These are phyloP conservation scores for Actinomortierella wolfii DNA, from an alignment of 371 early-diverging fungal genomes.

Conservation along the genomic window DNA sequence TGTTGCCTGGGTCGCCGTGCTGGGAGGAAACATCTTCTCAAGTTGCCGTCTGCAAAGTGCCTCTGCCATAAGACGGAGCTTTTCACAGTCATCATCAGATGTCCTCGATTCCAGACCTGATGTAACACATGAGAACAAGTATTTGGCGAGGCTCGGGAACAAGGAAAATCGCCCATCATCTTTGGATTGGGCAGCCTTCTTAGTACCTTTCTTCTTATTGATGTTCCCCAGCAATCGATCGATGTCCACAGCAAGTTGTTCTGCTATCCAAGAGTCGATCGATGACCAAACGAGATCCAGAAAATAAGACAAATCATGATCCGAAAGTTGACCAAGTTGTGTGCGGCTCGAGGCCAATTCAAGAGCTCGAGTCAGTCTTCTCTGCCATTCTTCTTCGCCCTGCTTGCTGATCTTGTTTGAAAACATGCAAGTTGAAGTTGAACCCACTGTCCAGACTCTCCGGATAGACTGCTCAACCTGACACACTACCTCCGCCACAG, in stretches of 20 bases:
- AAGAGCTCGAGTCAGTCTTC: too few relatives aligned
- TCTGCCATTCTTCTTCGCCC: neutral
- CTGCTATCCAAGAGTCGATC: slow-evolving; percentile 14
- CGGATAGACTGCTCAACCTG: slow-evolving; percentile 28
- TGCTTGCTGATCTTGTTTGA: neutral
- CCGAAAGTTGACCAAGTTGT: neutral
- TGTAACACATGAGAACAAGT: neutral
- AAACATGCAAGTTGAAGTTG: neutral
- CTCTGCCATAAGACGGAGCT: slow-evolving; percentile 24
- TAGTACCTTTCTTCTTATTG: too few relatives aligned
- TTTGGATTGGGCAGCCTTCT: too few relatives aligned
- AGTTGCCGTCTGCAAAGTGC: slow-evolving; percentile 18
- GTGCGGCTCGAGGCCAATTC: too few relatives aligned
- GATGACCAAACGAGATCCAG: slow-evolving; percentile 22
- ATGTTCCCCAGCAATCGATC: too few relatives aligned
- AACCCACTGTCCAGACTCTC: slow-evolving; percentile 17
- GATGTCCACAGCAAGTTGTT: slow-evolving; percentile 4
- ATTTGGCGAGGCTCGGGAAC: too few relatives aligned
- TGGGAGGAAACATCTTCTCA: neutral
- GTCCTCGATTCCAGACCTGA: slow-evolving; percentile 10
- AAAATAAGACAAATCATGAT: slow-evolving; percentile 14
- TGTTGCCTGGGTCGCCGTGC: slow-evolving; percentile 7
- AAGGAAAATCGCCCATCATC: too few relatives aligned
- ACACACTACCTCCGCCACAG: slow-evolving; percentile 18
- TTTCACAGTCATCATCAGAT: slow-evolving; percentile 42